Base-by-base conservation (phyloP, 1,139 yeast genomes). In the Kodamaea ohmeri region DNA sequence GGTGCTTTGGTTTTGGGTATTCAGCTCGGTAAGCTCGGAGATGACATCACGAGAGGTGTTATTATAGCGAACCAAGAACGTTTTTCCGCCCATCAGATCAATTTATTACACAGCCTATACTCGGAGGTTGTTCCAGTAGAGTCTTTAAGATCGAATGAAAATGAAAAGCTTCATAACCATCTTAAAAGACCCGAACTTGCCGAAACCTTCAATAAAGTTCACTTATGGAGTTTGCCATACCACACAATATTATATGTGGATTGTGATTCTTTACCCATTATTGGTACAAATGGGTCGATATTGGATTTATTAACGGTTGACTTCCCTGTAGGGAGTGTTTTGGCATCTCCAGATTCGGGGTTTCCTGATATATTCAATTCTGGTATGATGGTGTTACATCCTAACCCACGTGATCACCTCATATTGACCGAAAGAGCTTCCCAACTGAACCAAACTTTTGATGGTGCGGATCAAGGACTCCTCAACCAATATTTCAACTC, bases 341-440 rank as follows among this genome's bases (percentile, higher is more conserved):
- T 72, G 32, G 97, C 97, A 0, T 73, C 87, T n/a, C 94, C 97
- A 0, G 97, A 92, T 62, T 72, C 83, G 19, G 97, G 97, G 13
- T 92, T 96, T 82, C 97, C 97, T 1, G 97, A 92, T 60, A 75
- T 87, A 51, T 92, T 92, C 71, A 92, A 92, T 62, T 81, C 95
- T 17, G 97, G 97, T 6, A 80, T 92, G 28, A 73, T 92, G 57
- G 70, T 82, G 6, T 63, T 86, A 31, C 71, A 71, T 29, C 96
- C 96, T 2, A 70, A 73, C 49, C 34, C 50, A 5, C 47, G 53
- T 0, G 76, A 71, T 32, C 83, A 68, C 51, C 47, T 61, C 3
- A 65, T 67, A 12, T 64, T 88, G 44, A 42, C 62, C 40, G 45
- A 60, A 24, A 61, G 71, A 39, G 67, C 72, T 34, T 35, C 45